A percentile compares a stretch with the other conserved stretches of the same genome.
These are phyloP conservation scores for Stemphylium vesicarium DNA, from an alignment of 2,329 filamentous ascomycete genomes.

Conservation along the genomic window DNA sequence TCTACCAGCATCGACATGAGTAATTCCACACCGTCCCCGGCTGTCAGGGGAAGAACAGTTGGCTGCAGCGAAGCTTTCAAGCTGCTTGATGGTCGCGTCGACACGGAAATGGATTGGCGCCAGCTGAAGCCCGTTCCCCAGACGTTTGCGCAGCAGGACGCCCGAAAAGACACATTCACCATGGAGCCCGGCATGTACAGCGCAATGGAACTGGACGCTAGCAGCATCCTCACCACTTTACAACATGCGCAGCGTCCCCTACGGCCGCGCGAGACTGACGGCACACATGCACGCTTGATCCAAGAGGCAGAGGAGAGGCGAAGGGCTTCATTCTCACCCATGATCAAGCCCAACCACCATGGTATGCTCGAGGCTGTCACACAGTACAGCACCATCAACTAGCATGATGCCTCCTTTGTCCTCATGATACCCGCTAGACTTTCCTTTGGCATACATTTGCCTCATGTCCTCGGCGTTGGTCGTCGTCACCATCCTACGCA, in stretches of 20 bases:
- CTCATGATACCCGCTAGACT: neutral
- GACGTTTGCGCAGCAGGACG: slow-evolving; percentile 16
- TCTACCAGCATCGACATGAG: slow-evolving; percentile 29
- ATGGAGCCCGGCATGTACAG: slow-evolving; percentile 42
- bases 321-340: slow-evolving; percentile 30
- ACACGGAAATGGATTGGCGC: slow-evolving; percentile 44
- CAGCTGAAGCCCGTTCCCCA: slow-evolving; percentile 36
- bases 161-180: slow-evolving; percentile 32
- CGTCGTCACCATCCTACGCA: neutral
- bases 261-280: slow-evolving; percentile 39
- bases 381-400: slow-evolving; percentile 5
- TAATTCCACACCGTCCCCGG: slow-evolving; percentile 16
- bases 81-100: slow-evolving; percentile 42
- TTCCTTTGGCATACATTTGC: neutral
- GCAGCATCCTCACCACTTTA: slow-evolving; percentile 46
- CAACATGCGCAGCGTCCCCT: slow-evolving; percentile 39
- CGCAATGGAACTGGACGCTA: slow-evolving; percentile 46
- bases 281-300: slow-evolving; percentile 37
- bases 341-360: slow-evolving; percentile 10
- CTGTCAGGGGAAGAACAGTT: slow-evolving; percentile 30
- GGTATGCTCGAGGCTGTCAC: slow-evolving; percentile 7
- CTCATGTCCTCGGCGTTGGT: neutral
- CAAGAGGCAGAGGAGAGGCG: slow-evolving; percentile 37
- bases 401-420: neutral
- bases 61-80: slow-evolving; percentile 46